Evolutionary conservation across 345 rosid genomes (phyloP).

Genomic region (Lepidium didymum): DNA sequence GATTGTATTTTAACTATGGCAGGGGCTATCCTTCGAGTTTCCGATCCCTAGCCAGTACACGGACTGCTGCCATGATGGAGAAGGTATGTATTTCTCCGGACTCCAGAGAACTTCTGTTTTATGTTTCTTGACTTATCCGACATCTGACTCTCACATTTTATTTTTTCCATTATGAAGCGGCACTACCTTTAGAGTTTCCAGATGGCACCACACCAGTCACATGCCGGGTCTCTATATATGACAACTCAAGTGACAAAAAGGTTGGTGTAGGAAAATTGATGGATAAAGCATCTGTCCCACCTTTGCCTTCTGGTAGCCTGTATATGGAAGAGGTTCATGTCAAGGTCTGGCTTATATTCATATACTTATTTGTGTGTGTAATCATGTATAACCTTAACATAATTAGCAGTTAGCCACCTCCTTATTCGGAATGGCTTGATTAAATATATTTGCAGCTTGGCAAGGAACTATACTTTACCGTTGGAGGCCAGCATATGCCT

Average conservation of each 20-base stretch:
- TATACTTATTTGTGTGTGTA: not conserved
- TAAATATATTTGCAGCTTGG: slow-evolving; percentile 51
- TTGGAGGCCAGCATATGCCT: slow-evolving; percentile 87
- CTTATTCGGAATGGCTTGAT: slow-evolving; percentile 7
- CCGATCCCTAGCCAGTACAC: slow-evolving; percentile 91
- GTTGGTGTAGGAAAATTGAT: slow-evolving; percentile 81
- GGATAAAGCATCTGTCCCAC: slow-evolving; percentile 85
- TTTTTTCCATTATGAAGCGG: slow-evolving; percentile 44
- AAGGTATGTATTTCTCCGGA: slow-evolving; percentile 42
- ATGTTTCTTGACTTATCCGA: not conserved
- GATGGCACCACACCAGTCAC: slow-evolving; percentile 99
- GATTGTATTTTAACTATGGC: not conserved
- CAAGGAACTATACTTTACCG: slow-evolving; percentile 64
- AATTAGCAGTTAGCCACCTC: not conserved
- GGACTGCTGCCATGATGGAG: slow-evolving; percentile 75
- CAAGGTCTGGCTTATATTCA: slow-evolving; percentile 47
- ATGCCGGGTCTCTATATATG: slow-evolving; percentile 85
- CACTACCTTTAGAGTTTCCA: slow-evolving; percentile 91
- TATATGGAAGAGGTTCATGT: slow-evolving; percentile 95
- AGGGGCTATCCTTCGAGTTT: slow-evolving; percentile 97
- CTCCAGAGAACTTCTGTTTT: not conserved
- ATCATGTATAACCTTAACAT: not conserved
- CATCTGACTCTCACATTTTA: slow-evolving; percentile 1
- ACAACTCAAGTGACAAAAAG: slow-evolving; percentile 71
- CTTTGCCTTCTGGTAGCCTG: slow-evolving; percentile 64